These are phyloP conservation scores for Pestalotiopsis sp. DNA, from an alignment of 2,329 filamentous ascomycete species.

Conservation along the genomic window DNA sequence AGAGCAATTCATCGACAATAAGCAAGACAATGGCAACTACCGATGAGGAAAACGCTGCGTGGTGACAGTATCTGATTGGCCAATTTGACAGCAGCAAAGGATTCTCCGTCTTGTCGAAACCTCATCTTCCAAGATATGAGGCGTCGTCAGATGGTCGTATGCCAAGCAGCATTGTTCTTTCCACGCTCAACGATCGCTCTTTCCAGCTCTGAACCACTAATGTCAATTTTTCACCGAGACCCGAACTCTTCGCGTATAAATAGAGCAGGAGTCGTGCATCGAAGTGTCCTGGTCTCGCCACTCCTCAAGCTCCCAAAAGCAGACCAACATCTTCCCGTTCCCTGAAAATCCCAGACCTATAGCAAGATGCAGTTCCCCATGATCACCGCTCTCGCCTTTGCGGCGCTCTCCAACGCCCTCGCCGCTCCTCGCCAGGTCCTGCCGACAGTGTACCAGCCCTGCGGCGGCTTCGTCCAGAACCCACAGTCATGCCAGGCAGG, in stretches of 20 bases:
- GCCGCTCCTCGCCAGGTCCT: slow-evolving; percentile 5
- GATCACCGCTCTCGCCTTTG: slow-evolving; percentile 8
- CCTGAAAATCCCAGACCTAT: background rate
- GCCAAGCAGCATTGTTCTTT: background rate
- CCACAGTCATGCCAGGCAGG: slow-evolving; percentile 8
- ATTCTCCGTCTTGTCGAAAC: background rate
- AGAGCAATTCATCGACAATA: background rate
- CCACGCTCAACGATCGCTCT: background rate
- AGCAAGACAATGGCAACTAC: background rate
- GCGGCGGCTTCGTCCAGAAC: slow-evolving; percentile 12
- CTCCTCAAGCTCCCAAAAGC: background rate
- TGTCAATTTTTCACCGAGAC: background rate
- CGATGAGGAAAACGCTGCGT: background rate
- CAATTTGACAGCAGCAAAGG: background rate
- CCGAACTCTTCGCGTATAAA: background rate
- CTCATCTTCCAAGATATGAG: background rate
- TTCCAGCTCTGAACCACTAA: background rate
- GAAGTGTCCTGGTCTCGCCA: background rate
- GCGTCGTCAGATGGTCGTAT: background rate
- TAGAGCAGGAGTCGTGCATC: background rate
- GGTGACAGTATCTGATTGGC: background rate
- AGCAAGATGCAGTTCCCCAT: slow-evolving; percentile 11
- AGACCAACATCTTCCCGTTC: background rate
- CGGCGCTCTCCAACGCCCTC: slow-evolving; percentile 9
- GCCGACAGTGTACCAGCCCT: slow-evolving; percentile 4